Conservation (phyloP, 331 rosid species). For the Rhamnella rubrinervis region DNA sequence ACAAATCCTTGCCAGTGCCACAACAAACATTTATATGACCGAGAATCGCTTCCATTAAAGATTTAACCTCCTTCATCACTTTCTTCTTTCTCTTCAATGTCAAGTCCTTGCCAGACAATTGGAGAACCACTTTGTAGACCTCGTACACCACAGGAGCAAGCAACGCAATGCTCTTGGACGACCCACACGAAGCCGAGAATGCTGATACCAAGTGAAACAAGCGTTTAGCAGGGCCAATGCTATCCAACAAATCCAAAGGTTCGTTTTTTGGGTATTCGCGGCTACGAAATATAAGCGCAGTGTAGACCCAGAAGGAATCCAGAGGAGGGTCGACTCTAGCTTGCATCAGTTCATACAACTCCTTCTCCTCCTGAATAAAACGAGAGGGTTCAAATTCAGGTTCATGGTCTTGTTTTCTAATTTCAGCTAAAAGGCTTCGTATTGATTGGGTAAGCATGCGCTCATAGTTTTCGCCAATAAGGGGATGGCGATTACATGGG, state of each 20-base stretch:
- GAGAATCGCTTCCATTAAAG: conserved; percentile 52
- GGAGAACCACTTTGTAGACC: conserved; percentile 37
- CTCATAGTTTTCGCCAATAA: conserved; percentile 41
- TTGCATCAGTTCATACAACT: conserved; percentile 54
- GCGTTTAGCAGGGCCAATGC: conserved; percentile 39
- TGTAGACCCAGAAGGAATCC: conserved; percentile 71
- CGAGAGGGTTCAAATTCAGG: conserved; percentile 28
- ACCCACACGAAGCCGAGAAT: conserved; percentile 49
- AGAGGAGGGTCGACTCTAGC: conserved; percentile 60
- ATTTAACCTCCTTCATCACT: conserved; percentile 53
- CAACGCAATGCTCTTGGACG: conserved; percentile 57
- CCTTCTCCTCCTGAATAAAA: conserved; percentile 13
- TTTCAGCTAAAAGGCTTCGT: conserved; percentile 43
- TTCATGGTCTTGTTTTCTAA: conserved; percentile 29
- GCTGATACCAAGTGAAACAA: conserved; percentile 52
- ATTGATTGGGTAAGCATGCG: conserved; percentile 49
- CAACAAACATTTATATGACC: conserved; percentile 55
- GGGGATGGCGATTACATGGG: conserved; percentile 16
- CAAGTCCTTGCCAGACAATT: conserved; percentile 45
- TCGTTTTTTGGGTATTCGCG: conserved; percentile 35
- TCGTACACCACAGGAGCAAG: conserved; percentile 57
- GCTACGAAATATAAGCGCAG: conserved; percentile 47
- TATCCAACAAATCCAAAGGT: conserved; percentile 35
- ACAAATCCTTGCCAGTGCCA: conserved; percentile 24
- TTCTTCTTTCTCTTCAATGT: conserved; percentile 55